Base-by-base conservation (phyloP, 1,284 basidiomycete species). In the Cerrena zonata region DNA sequence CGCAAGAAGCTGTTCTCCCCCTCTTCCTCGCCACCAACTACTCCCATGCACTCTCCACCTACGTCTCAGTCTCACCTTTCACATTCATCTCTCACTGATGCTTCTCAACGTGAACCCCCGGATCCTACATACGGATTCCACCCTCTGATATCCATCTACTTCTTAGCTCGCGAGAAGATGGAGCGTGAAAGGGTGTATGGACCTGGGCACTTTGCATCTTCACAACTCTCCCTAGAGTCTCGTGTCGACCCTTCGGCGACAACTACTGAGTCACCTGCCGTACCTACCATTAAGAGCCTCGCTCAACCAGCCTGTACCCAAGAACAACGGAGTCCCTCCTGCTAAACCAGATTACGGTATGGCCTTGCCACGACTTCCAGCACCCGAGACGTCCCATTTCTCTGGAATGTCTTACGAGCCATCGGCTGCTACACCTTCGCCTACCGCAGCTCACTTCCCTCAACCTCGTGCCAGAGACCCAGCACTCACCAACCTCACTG, bases 61-160 rank as follows among this genome's bases (percentile, higher is more conserved):
- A 73, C 71, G 47, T 84, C 82, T 3, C 75, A 75, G 56, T 76
- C 76, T 0, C 76, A 80, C 51, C 65, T 75, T 4, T 73, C 73
- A 12, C 71, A 76, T 58, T 63, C 72, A 2, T 73, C 74, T 4
- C 70, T 78, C 47, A 59, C 62, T 25, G 76, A 79, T 65, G 57
- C 64, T 5, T 42, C 52, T 30, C 67, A 69, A 48, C 75, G 76
- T 19, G 80, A 84, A 50, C 74, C 76, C 2, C 52, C 70, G 19
- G 94, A 99, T 63, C 95, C 96, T 5, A 95, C 92, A 3, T 77
- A 83, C 48, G 94, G 93, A 2, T 99, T 91, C 71, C 93, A 98
- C 66, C 94, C 94, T 0, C 78, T 99, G 27, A 80, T 99, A 49
- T 94, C 93, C 22, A 96, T 99, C 70, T 99, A 99, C 66, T 98